Conservation (phyloP, 2,329 filamentous ascomycete species). For the Alternaria gaisen region DNA sequence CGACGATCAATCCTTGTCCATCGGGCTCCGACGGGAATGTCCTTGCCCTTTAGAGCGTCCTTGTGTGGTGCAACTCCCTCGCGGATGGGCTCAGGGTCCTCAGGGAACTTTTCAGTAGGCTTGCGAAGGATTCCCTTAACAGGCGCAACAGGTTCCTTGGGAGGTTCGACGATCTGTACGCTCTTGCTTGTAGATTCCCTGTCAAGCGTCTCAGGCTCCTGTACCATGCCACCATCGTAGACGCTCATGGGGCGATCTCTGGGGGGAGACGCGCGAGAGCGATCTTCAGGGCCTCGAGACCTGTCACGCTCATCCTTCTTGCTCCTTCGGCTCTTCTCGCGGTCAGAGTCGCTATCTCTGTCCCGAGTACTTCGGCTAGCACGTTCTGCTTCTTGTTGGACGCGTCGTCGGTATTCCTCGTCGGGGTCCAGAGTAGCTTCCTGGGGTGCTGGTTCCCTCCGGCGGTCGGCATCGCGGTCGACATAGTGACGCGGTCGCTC, state of each 20-base stretch:
- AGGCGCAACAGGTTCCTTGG: constrained; percentile 71
- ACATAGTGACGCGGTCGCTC: constrained; percentile 50
- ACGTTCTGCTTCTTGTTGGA: constrained; percentile 56
- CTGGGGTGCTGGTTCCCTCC: constrained; percentile 41
- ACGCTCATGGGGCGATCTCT: constrained; percentile 38
- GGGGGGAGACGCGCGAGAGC: constrained; percentile 35
- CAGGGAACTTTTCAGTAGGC: constrained; percentile 84
- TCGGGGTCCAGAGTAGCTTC: constrained; percentile 55
- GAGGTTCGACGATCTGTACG: constrained; percentile 74
- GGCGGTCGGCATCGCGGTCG: constrained; percentile 46
- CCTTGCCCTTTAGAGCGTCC: constrained; percentile 76
- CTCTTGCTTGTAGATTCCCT: constrained; percentile 39
- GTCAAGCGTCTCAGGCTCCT: constrained; percentile 46
- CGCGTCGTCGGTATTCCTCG: constrained; percentile 60
- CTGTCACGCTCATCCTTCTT: constrained; percentile 46
- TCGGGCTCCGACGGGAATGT: constrained; percentile 76
- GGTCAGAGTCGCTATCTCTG: constrained; percentile 47
- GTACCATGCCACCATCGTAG: constrained; percentile 41
- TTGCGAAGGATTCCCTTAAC: constrained; percentile 83
- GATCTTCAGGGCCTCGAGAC: constrained; percentile 39
- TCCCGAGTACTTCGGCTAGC: constrained; percentile 37
- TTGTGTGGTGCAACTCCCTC: constrained; percentile 96
- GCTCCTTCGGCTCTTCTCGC: constrained; percentile 46
- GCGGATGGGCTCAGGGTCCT: constrained; percentile 81
- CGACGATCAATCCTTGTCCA: constrained; percentile 94